A percentile compares a stretch with the other conserved stretches of the same genome.
Conservation (phyloP, 768 basidiomycete species). For the Termitomyces sp. region DNA sequence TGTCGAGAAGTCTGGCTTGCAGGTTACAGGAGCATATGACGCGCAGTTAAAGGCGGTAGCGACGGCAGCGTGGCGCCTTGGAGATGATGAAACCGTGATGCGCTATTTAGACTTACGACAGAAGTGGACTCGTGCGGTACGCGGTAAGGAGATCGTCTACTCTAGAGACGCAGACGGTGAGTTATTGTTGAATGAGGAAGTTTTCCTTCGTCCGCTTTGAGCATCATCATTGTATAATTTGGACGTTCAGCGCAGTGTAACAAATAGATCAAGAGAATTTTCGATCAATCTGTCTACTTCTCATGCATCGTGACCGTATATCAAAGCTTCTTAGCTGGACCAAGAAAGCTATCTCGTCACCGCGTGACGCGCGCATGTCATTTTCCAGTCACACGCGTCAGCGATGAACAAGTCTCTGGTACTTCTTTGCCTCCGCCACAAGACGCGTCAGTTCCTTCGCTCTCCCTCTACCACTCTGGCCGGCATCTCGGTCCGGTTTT, state of each 20-base stretch:
- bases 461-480: no score
- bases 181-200: slow-evolving; percentile 2
- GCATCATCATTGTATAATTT: background rate
- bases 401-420: no score
- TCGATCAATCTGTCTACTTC: no score
- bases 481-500: background rate
- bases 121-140: slow-evolving; percentile 1
- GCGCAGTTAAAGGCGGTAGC: background rate
- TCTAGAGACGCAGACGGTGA: background rate
- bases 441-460: no score
- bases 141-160: background rate
- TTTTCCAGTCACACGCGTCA: background rate
- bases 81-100: background rate
- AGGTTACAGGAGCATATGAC: background rate
- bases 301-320: no score
- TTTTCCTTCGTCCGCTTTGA: background rate
- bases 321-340: no score
- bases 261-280: no score
- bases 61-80: background rate
- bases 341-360: no score
- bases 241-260: background rate
- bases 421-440: no score
- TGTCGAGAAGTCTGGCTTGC: background rate
- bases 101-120: background rate
- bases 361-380: background rate